Base-by-base conservation (phyloP, 2,329 filamentous ascomycete genomes). In the Aureobasidium sp. region DNA sequence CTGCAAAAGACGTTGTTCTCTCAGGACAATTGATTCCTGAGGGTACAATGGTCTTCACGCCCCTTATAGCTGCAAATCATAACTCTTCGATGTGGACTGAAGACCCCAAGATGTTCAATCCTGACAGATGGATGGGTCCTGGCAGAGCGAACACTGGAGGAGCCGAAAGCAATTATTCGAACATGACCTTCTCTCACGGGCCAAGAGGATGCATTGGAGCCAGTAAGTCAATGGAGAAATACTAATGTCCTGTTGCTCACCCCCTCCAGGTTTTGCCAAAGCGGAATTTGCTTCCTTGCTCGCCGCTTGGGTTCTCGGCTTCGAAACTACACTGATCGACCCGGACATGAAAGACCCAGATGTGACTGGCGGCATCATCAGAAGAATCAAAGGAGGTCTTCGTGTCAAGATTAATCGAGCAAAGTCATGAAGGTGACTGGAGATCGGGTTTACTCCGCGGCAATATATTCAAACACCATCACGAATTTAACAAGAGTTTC, bases 131-230 rank as follows among this genome's bases (percentile, higher is more conserved):
- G 78, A 75, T 80, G 13, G 62, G 69, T 66, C 25, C 34, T 25
- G 16, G 72, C 70, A 70, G 71, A 15, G 71, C 75, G 4, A 78
- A 77, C 25, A 69, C 68, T n/a, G 76, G 70, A 34, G 71, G 71
- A 13, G 66, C 65, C 1, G 67, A 69, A 5, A 76, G 74, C 63
- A 76, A 76, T 61, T 77, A 73, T 55, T 67, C 69, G 13, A 73
- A 74, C 59, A 48, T 78, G 55, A 78, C 76, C 0, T 80, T 79
- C 63, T 65, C 78, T 21, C 76, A 79, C 59, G 71, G 71, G 1
- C 70, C 71, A 5, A 49, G 71, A 15, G 68, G 67, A 30, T 72
- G 70, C 53, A 70, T 71, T 37, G 71, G 71, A 16, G 66, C 70
- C 47, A 42, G 50, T 54, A 42, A 42, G 50, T 42, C 15, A 13